Conservation (phyloP, 2,329 filamentous ascomycete genomes). For the Botrytis paeoniae region DNA sequence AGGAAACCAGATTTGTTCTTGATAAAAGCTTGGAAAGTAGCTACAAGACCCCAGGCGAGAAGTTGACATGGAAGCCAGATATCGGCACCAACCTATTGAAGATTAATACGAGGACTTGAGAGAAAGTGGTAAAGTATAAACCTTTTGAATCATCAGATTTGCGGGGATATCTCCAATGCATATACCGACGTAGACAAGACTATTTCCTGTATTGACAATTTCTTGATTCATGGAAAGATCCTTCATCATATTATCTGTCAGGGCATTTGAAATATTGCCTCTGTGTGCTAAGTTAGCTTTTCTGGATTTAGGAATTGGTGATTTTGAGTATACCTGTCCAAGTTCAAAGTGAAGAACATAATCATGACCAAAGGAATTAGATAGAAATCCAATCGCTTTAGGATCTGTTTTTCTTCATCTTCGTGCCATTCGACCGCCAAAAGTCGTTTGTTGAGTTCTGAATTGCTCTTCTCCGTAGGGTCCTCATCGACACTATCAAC, state of each 20-base stretch:
- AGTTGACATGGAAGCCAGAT: constrained; percentile 51
- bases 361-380: constrained; percentile 18
- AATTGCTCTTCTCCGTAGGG: constrained; percentile 13
- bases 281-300: neutral
- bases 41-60: constrained; percentile 53
- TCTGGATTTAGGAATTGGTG: no score
- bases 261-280: constrained; percentile 53
- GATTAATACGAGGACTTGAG: neutral
- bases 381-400: constrained; percentile 13
- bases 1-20: constrained; percentile 39
- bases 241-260: constrained; percentile 45
- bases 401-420: constrained; percentile 15
- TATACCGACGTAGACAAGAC: constrained; percentile 17
- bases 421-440: constrained; percentile 10
- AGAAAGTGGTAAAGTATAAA: neutral
- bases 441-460: constrained; percentile 14
- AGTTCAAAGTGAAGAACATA: constrained; percentile 20
- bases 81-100: constrained; percentile 51
- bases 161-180: constrained; percentile 18
- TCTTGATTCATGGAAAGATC: constrained; percentile 14
- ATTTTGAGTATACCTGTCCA: constrained; percentile 9
- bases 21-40: constrained; percentile 47
- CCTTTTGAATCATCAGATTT: constrained; percentile 17
- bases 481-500: constrained; percentile 18
- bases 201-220: constrained; percentile 15